Evolutionary conservation across 352 stramenopile genomes (phyloP).

Genomic region (Phytophthora pini): DNA sequence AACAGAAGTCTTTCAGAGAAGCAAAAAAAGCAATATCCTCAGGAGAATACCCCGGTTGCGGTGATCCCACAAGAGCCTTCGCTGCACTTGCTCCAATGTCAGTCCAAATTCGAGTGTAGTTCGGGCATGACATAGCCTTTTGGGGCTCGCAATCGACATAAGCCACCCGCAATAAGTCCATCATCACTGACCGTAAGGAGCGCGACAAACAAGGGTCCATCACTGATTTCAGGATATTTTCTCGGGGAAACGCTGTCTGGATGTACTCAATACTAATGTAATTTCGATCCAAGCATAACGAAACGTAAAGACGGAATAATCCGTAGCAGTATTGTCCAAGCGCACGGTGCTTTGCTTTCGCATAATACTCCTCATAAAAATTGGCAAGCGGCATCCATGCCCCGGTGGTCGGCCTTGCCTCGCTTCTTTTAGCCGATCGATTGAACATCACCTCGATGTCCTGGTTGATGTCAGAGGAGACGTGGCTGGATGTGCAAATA

Average conservation of each 20-base stretch:
- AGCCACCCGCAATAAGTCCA: constrained; percentile 69
- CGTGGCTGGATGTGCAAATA: constrained; percentile 44
- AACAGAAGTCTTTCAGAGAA: constrained; percentile 53
- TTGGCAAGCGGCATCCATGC: constrained; percentile 52
- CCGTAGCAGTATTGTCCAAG: constrained; percentile 78
- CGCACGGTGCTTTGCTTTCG: constrained; percentile 46
- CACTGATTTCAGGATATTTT: constrained; percentile 54
- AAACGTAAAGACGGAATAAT: constrained; percentile 73
- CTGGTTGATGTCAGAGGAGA: constrained; percentile 25
- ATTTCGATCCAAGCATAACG: constrained; percentile 75
- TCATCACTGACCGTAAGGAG: constrained; percentile 68
- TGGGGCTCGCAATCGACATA: constrained; percentile 80
- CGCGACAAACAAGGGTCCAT: constrained; percentile 55
- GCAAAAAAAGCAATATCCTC: constrained; percentile 60
- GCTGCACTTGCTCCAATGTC: constrained; percentile 43
- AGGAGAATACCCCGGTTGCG: constrained; percentile 38
- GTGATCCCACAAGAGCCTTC: constrained; percentile 41
- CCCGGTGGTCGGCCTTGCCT: constrained; percentile 12
- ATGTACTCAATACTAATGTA: constrained; percentile 81
- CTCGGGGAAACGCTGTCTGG: constrained; percentile 63
- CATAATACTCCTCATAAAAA: constrained; percentile 77
- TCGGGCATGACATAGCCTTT: constrained; percentile 60
- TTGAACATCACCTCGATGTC: constrained; percentile 54
- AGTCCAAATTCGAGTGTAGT: constrained; percentile 77
- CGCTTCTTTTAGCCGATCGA: constrained; percentile 7